Base-by-base conservation (phyloP, 495 filamentous ascomycete species). In the Neurospora sublineolata region DNA sequence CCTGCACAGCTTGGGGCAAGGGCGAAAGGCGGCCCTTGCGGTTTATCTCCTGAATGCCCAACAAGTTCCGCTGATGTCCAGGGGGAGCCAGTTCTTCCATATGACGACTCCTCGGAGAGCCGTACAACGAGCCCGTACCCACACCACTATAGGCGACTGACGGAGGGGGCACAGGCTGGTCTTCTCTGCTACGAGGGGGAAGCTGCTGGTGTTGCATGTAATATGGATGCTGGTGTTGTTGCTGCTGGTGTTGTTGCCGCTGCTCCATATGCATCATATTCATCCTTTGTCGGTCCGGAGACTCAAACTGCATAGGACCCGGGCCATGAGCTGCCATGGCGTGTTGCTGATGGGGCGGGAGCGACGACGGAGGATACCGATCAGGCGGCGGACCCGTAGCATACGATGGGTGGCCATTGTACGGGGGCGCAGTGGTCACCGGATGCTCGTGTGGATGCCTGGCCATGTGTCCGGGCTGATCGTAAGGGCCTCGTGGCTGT, bases 1-100 rank as follows among this genome's bases (percentile, higher is more conserved):
- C 94, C 76, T 97, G 94, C 3, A 97, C 94, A 11, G 94, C 93
- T 80, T 97, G 94, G 7, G 94, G 94, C 18, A 97, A 83, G 0
- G 94, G 94, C 30, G 94, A 97, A 20, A 87, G 76, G 16, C 89
- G 85, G 1, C 89, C 90, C 71, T 86, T 87, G 38, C 89, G 86
- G 76, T 87, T 88, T n/a, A 87, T 86, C 71, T 91, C 89, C 69
- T 88, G 85, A 30, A 91, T 80, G n/a, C 81, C 86, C 10, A 91
- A 78, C 67, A 91, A 79, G 27, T 76, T 81, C 58, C 87, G 78
- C 69, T 83, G 84, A 27, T 83, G 82, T 16, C 77, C 76, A 73
- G 76, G 70, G 37, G 82, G 76, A 46, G 89, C 85, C 44, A 89
- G 86, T 70, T 90, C 91, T 30, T 91, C 89, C 68, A 89, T 71